These are phyloP conservation scores for Colletotrichum sp. DNA, from an alignment of 2,329 filamentous ascomycete species.

Conservation along the genomic window DNA sequence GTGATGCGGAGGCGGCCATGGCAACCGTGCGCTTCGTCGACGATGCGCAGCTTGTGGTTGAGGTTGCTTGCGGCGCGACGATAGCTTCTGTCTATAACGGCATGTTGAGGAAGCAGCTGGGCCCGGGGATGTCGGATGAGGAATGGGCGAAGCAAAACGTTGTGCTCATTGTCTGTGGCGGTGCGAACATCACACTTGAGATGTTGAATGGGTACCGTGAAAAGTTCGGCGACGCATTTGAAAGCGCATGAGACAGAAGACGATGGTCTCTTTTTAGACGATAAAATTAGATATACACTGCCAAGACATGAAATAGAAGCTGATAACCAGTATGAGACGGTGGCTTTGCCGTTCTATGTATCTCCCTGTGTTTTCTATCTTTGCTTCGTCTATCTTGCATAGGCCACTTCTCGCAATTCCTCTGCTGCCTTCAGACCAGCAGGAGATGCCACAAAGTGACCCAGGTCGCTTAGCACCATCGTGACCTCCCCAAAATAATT, in stretches of 20 bases:
- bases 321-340: neutral
- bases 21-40: conserved; percentile 80
- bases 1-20: conserved; percentile 79
- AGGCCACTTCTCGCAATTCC: conserved; percentile 11
- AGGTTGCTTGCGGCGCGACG: conserved; percentile 84
- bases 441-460: neutral
- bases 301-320: neutral
- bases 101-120: conserved; percentile 64
- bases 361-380: neutral
- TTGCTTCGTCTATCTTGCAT: neutral
- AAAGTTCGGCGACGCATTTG: conserved; percentile 36
- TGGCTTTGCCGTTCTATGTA: neutral
- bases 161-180: conserved; percentile 86
- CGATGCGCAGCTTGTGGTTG: conserved; percentile 81
- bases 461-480: conserved; percentile 44
- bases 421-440: neutral
- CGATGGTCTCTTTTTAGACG: neutral
- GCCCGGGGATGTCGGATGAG: conserved; percentile 54
- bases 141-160: conserved; percentile 73
- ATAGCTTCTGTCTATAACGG: conserved; percentile 72
- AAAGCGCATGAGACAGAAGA: neutral
- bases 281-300: neutral
- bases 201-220: conserved; percentile 64
- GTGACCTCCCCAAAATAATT: conserved; percentile 68
- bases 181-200: conserved; percentile 68